phyloP scores from a whole-genome alignment of 306 rosid species.

The Sechiopsis laciniata region DNA sequence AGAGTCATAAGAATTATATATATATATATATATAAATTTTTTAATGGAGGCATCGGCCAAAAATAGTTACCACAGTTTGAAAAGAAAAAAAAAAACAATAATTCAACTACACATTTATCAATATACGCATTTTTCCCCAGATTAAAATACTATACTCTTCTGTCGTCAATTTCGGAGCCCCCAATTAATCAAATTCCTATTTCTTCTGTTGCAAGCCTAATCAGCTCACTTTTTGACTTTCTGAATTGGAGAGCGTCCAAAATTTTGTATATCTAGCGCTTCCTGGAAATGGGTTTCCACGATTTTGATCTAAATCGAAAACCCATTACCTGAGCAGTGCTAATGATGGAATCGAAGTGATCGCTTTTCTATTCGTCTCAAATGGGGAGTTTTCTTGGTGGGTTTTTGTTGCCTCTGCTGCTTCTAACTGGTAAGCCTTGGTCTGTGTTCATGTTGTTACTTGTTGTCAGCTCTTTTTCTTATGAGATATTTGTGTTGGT shows the following conservation, averaged over 20 bases:
- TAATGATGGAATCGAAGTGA: conserved; percentile 41
- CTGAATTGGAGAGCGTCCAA: conserved; percentile 17
- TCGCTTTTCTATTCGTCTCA: conserved; percentile 26
- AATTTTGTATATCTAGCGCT: conserved; percentile 15
- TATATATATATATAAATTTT: too few species aligned
- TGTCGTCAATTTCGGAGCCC: background rate
- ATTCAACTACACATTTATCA: conserved; percentile 1
- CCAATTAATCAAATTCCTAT: background rate
- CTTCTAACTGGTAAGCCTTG: conserved; percentile 60
- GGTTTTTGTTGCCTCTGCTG: conserved; percentile 67
- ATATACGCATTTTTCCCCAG: background rate
- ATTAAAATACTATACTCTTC: background rate
- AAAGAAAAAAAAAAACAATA: too few species aligned
- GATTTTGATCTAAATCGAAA: conserved; percentile 27
- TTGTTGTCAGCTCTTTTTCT: background rate
- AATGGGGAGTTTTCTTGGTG: conserved; percentile 71
- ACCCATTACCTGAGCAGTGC: conserved; percentile 26
- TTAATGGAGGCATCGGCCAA: too few species aligned
- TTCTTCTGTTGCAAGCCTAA: conserved; percentile 11
- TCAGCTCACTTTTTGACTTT: conserved; percentile 5
- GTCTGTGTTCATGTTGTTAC: too few species aligned
- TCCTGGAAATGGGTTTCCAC: conserved; percentile 42
- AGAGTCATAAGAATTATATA: too few species aligned
- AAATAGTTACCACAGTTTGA: too few species aligned
- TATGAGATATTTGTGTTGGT: background rate